Conservation (phyloP, 345 rosid species). For the Capsella bursapastoris region DNA sequence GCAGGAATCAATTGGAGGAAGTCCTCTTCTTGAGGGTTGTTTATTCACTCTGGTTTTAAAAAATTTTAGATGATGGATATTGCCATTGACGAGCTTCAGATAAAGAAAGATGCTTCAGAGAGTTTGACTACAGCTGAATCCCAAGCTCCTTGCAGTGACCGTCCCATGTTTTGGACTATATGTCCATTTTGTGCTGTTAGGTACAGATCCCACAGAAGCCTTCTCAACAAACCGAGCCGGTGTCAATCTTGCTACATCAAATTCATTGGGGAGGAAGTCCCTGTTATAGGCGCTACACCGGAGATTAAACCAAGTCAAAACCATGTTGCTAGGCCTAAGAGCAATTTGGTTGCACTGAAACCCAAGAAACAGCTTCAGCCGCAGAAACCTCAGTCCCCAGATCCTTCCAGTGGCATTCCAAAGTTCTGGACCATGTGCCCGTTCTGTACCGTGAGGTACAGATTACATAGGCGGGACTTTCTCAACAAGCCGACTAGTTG, state of each 20-base stretch:
- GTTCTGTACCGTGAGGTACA: too few species aligned
- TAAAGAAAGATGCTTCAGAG: neutral
- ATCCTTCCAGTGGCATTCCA: too few species aligned
- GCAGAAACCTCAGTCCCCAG: neutral
- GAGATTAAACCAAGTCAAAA: neutral
- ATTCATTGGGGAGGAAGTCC: neutral
- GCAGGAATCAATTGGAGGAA: neutral
- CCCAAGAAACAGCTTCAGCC: constrained; percentile 1
- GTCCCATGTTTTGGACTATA: constrained; percentile 5
- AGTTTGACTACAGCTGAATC: neutral
- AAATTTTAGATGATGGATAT: neutral
- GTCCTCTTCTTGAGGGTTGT: neutral
- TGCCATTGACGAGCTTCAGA: neutral
- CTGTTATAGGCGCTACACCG: neutral
- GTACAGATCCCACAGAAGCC: neutral
- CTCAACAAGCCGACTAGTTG: too few species aligned
- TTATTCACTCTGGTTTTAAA: too few species aligned
- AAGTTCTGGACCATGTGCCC: too few species aligned
- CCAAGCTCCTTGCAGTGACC: neutral
- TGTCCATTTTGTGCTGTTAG: neutral
- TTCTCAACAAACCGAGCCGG: constrained; percentile 10
- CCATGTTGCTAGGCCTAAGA: neutral
- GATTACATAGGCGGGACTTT: too few species aligned
- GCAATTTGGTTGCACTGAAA: neutral
- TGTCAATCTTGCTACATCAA: constrained; percentile 1